Percentiles rank a stretch among this genome's conserved stretches.
These are phyloP conservation scores for Boletus vinaceobasis DNA, from an alignment of 768 basidiomycete species.

Conservation along the genomic window DNA sequence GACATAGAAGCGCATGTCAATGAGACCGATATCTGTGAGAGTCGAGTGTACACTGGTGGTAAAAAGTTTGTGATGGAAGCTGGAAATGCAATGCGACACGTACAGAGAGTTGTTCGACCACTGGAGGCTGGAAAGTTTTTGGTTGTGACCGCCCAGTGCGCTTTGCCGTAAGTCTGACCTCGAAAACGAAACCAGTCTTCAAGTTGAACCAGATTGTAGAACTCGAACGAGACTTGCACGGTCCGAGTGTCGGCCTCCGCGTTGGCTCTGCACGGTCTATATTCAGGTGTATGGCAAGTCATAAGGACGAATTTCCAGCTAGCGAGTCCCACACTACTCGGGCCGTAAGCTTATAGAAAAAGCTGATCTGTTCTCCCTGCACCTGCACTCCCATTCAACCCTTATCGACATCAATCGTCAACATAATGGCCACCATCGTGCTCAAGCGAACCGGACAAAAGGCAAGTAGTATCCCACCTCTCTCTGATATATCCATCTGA, in stretches of 20 bases:
- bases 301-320: background rate
- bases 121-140: background rate
- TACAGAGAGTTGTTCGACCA: background rate
- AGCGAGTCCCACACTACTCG: slow-evolving; percentile 3
- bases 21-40: background rate
- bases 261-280: background rate
- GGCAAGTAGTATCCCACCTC: slow-evolving; percentile 32
- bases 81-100: background rate
- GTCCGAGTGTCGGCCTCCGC: background rate
- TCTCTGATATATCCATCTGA: background rate
- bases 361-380: background rate
- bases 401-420: slow-evolving; percentile 12
- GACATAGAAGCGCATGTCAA: slow-evolving; percentile 61
- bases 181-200: background rate
- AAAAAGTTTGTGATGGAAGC: background rate
- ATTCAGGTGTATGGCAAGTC: slow-evolving; percentile 26
- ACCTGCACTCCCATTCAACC: slow-evolving; percentile 5
- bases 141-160: background rate
- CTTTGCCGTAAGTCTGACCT: background rate
- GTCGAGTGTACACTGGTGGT: background rate
- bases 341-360: slow-evolving; percentile 13
- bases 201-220: background rate
- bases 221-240: background rate
- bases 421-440: slow-evolving; percentile 47
- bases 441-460: slow-evolving; percentile 61